Conservation (phyloP, 192 early-diverging fungal genomes). For the Podila verticillata region DNA sequence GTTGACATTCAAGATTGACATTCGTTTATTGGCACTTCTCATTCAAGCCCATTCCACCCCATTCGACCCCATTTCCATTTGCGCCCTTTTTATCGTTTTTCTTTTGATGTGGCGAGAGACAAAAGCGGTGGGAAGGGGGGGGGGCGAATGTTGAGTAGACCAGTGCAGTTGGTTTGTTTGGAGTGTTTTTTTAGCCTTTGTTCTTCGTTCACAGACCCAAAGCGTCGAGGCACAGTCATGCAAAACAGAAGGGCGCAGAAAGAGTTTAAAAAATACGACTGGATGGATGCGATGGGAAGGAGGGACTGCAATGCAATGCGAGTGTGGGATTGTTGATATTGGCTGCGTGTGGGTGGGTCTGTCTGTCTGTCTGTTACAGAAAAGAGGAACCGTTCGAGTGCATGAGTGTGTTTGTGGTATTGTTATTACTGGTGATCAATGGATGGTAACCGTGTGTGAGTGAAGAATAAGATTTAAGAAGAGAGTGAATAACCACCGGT, state of each 20-base stretch:
- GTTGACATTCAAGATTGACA: too few species aligned
- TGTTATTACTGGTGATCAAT: not conserved
- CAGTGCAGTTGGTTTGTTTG: not conserved
- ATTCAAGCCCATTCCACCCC: too few species aligned
- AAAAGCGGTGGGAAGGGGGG: not conserved
- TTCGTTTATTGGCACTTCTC: too few species aligned
- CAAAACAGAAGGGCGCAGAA: too few species aligned
- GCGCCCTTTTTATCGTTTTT: not conserved
- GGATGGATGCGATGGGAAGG: not conserved
- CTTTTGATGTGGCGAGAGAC: too few species aligned
- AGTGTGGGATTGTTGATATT: not conserved
- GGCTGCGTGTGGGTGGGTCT: conserved; percentile 5
- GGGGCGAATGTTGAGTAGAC: not conserved
- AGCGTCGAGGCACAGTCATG: too few species aligned
- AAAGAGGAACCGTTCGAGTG: not conserved
- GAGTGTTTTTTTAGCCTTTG: not conserved
- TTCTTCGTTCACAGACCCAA: too few species aligned
- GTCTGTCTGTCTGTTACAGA: too few species aligned
- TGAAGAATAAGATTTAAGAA: conserved; percentile 3
- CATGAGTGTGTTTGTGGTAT: not conserved
- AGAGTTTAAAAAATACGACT: not conserved
- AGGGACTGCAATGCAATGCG: too few species aligned
- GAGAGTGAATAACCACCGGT: not conserved
- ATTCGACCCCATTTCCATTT: too few species aligned
- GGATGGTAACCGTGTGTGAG: too few species aligned